These are phyloP conservation scores for Penicillium goetzii DNA, from an alignment of 495 filamentous ascomycete species.

Conservation along the genomic window DNA sequence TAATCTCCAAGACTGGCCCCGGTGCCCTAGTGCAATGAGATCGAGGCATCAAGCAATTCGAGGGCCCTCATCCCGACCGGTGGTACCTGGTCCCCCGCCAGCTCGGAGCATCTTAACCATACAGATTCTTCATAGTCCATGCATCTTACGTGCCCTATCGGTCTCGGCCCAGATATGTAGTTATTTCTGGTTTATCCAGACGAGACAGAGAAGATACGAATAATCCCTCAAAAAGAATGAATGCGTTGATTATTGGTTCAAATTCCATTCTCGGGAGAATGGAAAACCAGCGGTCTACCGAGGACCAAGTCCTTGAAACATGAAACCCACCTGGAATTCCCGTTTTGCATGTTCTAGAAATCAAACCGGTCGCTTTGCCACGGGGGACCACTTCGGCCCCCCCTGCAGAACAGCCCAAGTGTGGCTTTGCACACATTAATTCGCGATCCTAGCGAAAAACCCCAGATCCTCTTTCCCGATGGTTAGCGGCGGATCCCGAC, in stretches of 20 bases:
- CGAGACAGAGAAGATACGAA: not conserved
- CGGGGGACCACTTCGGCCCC: constrained; percentile 1
- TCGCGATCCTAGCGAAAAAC: constrained; percentile 12
- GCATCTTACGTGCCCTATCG: constrained; percentile 15
- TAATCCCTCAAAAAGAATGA: constrained; percentile 4
- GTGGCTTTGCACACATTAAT: constrained; percentile 8
- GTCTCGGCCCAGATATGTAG: constrained; percentile 2
- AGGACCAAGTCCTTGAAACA: not conserved
- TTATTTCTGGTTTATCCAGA: not conserved
- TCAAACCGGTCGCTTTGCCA: constrained; percentile 11
- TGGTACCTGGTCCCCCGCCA: constrained; percentile 16
- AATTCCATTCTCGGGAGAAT: constrained; percentile 4
- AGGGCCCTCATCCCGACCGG: constrained; percentile 10
- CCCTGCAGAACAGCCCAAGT: constrained; percentile 1
- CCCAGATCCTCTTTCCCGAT: constrained; percentile 34
- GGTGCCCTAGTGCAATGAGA: constrained; percentile 22
- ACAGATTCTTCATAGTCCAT: constrained; percentile 6
- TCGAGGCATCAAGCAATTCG: not conserved
- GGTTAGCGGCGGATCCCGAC: constrained; percentile 38
- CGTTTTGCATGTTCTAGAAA: not conserved
- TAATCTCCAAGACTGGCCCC: constrained; percentile 6
- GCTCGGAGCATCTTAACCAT: constrained; percentile 7
- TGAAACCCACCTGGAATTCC: constrained; percentile 8
- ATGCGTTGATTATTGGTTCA: not conserved
- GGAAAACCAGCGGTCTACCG: constrained; percentile 8